Conservation (phyloP, 306 rosid genomes). For the Casuarina equisetifolia region DNA sequence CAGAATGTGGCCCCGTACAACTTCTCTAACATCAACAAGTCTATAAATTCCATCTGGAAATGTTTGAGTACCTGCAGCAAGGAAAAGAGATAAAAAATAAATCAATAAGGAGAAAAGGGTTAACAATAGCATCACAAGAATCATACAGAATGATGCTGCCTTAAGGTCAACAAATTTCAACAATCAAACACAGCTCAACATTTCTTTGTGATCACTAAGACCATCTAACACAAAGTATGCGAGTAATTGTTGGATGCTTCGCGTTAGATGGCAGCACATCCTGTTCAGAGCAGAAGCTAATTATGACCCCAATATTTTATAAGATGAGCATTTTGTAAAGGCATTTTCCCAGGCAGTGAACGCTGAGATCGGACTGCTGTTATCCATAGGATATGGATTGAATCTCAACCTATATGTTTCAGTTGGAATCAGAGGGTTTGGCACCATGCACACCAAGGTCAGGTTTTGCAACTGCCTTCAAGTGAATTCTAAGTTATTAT, state of each 20-base stretch:
- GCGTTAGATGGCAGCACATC: too few species aligned
- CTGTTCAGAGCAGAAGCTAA: too few species aligned
- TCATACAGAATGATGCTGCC: not conserved
- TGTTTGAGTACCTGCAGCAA: conserved; percentile 49
- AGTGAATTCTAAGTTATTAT: not conserved
- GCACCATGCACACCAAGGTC: too few species aligned
- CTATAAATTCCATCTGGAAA: conserved; percentile 45
- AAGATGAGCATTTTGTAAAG: too few species aligned
- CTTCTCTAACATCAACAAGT: conserved; percentile 82
- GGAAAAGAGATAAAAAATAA: not conserved
- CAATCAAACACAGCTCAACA: not conserved
- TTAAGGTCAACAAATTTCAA: not conserved
- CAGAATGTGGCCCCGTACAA: conserved; percentile 67
- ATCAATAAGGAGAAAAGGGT: not conserved
- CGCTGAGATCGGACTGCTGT: not conserved
- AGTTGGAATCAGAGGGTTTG: not conserved
- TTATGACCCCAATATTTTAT: too few species aligned
- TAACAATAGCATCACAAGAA: not conserved
- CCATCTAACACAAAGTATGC: not conserved
- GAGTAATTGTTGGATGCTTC: too few species aligned
- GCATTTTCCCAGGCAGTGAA: not conserved
- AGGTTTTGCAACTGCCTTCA: not conserved
- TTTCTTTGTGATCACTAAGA: not conserved
- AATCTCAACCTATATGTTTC: not conserved
- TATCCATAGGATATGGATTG: not conserved